These are phyloP conservation scores for Cystobasidium tubakii DNA, from an alignment of 768 basidiomycete species.

Conservation along the genomic window DNA sequence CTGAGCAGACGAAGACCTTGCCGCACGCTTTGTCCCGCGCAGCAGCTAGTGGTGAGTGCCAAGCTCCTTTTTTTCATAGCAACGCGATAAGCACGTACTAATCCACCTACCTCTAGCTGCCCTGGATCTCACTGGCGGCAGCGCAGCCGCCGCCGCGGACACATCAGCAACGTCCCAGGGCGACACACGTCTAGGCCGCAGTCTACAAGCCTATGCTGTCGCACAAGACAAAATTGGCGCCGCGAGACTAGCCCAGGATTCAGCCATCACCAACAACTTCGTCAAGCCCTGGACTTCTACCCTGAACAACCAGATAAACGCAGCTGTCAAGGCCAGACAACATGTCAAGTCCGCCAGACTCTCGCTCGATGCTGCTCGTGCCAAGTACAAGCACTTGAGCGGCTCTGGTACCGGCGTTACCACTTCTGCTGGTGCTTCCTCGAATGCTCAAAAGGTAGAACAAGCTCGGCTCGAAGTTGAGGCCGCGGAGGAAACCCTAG, in stretches of 20 bases:
- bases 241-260: conserved; percentile 75
- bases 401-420: neutral
- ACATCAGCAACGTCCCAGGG: conserved; percentile 43
- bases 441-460: conserved; percentile 61
- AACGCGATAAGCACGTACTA: no score
- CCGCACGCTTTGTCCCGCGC: conserved; percentile 88
- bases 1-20: conserved; percentile 82
- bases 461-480: conserved; percentile 62
- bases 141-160: neutral
- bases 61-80: no score
- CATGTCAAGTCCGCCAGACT: conserved; percentile 51
- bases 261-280: conserved; percentile 59
- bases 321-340: conserved; percentile 76
- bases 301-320: conserved; percentile 69
- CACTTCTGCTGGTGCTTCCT: conserved; percentile 57
- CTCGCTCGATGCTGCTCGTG: conserved; percentile 56
- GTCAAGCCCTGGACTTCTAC: conserved; percentile 82
- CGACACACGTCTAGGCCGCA: conserved; percentile 68
- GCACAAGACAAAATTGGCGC: conserved; percentile 77
- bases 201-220: conserved; percentile 68
- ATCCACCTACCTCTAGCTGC: conserved; percentile 40
- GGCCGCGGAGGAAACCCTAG: conserved; percentile 70
- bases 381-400: conserved; percentile 86
- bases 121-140: conserved; percentile 23
- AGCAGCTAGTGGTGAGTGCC: conserved; percentile 58